A percentile compares a stretch with the other conserved stretches of the same genome.
Conservation (phyloP, 805 yeast genomes). For the Starmerella asiatica region DNA sequence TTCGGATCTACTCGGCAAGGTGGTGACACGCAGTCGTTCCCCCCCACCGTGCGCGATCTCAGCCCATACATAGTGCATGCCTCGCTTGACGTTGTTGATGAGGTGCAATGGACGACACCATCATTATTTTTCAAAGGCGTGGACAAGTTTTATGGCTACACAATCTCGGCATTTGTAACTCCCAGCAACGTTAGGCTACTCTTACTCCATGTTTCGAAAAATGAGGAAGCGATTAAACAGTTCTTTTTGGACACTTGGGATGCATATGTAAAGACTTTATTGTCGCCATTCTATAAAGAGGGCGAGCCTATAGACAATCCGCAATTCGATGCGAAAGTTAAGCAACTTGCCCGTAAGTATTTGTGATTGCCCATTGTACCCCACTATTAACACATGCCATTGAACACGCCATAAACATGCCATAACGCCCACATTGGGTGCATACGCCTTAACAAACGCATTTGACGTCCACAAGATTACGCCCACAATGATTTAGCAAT, state of each 20-base stretch:
- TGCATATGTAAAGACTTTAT: slow-evolving; percentile 65
- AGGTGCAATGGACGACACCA: slow-evolving; percentile 64
- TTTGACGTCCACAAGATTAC: too few species aligned
- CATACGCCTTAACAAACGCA: too few species aligned
- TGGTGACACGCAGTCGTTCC: slow-evolving; percentile 52
- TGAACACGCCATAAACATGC: too few species aligned
- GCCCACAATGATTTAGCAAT: too few species aligned
- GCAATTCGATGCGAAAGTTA: slow-evolving; percentile 62
- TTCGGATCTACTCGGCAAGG: slow-evolving; percentile 61
- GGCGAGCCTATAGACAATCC: slow-evolving; percentile 63
- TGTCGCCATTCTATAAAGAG: slow-evolving; percentile 74
- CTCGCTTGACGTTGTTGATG: slow-evolving; percentile 82
- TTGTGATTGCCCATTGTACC: slow-evolving; percentile 32
- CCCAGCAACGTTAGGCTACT: slow-evolving; percentile 77
- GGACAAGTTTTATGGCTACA: slow-evolving; percentile 73
- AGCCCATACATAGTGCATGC: slow-evolving; percentile 83
- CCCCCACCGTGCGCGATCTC: slow-evolving; percentile 59
- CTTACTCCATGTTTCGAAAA: slow-evolving; percentile 47
- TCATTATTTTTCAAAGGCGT: slow-evolving; percentile 58
- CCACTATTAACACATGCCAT: too few species aligned
- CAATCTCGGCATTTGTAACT: slow-evolving; percentile 73
- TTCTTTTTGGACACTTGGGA: slow-evolving; percentile 80
- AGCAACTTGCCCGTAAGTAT: slow-evolving; percentile 61
- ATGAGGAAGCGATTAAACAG: slow-evolving; percentile 66
- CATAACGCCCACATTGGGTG: too few species aligned